Percentiles rank a stretch among this genome's conserved stretches.
Conservation (phyloP, 805 yeast genomes). For the Wickerhamiella kurtzmanii region DNA sequence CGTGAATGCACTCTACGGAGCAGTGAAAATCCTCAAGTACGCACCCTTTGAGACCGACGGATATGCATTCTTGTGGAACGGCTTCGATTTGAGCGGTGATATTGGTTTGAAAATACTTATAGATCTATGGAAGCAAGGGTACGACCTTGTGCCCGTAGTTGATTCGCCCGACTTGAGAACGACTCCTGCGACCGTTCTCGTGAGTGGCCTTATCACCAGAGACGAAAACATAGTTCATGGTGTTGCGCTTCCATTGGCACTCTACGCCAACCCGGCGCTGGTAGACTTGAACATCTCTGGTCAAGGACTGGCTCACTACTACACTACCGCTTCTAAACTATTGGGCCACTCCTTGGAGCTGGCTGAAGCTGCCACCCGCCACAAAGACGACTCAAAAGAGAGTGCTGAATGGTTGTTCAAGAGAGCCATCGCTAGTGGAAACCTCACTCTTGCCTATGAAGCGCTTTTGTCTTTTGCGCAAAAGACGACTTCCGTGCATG, state of each 20-base stretch:
- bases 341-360: neutral
- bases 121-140: neutral
- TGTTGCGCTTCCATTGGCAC: neutral
- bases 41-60: neutral
- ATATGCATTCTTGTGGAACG: neutral
- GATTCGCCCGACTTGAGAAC: neutral
- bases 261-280: neutral
- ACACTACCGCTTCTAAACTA: neutral
- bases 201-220: neutral
- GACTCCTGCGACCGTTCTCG: constrained; percentile 1
- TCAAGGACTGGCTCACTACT: constrained; percentile 2
- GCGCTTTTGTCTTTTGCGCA: neutral
- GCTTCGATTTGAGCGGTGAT: neutral
- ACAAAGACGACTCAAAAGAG: neutral
- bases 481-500: neutral
- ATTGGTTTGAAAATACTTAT: neutral
- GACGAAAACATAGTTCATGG: neutral
- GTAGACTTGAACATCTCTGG: neutral
- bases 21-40: neutral
- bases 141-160: neutral
- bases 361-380: neutral
- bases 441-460: constrained; percentile 1
- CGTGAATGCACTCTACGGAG: neutral
- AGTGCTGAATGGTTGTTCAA: neutral
- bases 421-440: neutral